Evolutionary conservation across 2,329 filamentous ascomycete species (phyloP).

Genomic region (Cercospora beticola): DNA sequence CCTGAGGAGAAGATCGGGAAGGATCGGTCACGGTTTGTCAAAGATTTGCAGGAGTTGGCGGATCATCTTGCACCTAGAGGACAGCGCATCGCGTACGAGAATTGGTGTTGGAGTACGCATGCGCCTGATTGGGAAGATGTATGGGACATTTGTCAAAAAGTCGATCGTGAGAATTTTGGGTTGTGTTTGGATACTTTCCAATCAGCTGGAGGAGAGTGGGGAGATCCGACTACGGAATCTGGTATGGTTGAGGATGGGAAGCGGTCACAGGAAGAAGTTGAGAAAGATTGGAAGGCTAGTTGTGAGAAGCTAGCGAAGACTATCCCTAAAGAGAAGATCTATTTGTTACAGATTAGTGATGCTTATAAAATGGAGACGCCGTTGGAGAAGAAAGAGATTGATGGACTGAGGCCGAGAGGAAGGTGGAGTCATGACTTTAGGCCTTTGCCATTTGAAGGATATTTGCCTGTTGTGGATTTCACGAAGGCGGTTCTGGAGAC

Average conservation of each 20-base stretch:
- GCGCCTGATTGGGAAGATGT: constrained; percentile 67
- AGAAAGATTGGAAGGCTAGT: constrained; percentile 39
- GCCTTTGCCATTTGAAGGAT: constrained; percentile 69
- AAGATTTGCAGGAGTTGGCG: constrained; percentile 63
- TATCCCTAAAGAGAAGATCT: constrained; percentile 69
- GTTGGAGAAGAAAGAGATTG: constrained; percentile 51
- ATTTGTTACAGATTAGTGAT: constrained; percentile 71
- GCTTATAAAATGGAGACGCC: constrained; percentile 64
- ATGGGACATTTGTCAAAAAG: constrained; percentile 65
- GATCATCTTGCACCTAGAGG: constrained; percentile 59
- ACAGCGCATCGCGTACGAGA: constrained; percentile 71
- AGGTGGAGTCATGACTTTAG: constrained; percentile 71
- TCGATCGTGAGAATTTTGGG: constrained; percentile 65
- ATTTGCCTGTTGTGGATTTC: constrained; percentile 66
- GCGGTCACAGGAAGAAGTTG: constrained; percentile 47
- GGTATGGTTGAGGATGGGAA: constrained; percentile 55
- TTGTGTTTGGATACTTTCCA: constrained; percentile 79
- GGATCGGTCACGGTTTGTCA: constrained; percentile 53
- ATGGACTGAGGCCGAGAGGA: constrained; percentile 60
- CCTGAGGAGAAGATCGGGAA: constrained; percentile 54
- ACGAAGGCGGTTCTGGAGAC: constrained; percentile 65
- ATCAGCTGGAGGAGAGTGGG: constrained; percentile 70
- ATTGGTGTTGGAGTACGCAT: constrained; percentile 77
- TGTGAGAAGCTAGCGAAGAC: constrained; percentile 54
- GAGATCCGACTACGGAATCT: constrained; percentile 64